These are phyloP conservation scores for Syncephalastrum monosporum DNA, from an alignment of 371 early-diverging fungal genomes.

Conservation along the genomic window DNA sequence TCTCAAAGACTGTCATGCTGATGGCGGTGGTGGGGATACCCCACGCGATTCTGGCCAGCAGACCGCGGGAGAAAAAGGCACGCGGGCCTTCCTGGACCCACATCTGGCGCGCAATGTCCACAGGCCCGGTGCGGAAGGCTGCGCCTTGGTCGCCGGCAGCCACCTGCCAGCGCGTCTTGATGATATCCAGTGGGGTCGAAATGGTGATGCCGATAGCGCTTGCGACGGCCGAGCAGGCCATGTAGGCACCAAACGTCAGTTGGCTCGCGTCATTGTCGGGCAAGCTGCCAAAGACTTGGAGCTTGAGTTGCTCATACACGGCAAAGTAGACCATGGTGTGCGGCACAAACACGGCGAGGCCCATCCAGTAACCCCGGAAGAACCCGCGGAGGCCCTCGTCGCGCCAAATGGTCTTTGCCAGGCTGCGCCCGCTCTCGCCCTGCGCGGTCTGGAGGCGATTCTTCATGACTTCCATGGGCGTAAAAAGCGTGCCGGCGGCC, in stretches of 20 bases:
- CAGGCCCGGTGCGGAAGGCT: slow-evolving; percentile 25
- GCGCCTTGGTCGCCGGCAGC: slow-evolving; percentile 41
- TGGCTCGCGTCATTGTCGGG: slow-evolving; percentile 11
- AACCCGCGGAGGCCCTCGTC: slow-evolving; percentile 69
- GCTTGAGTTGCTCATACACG: slow-evolving; percentile 75
- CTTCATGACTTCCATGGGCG: slow-evolving; percentile 87
- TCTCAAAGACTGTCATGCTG: slow-evolving; percentile 76
- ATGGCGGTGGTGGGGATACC: slow-evolving; percentile 70
- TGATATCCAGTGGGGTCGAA: slow-evolving; percentile 76
- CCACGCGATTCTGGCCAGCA: slow-evolving; percentile 69
- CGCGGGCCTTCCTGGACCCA: slow-evolving; percentile 60
- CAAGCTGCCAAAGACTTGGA: slow-evolving; percentile 2
- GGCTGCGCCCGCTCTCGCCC: not conserved
- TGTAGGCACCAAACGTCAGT: slow-evolving; percentile 51
- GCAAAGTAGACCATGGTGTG: slow-evolving; percentile 73
- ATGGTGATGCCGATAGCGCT: slow-evolving; percentile 58
- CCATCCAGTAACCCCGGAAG: slow-evolving; percentile 73
- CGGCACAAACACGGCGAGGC: slow-evolving; percentile 71
- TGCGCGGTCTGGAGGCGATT: slow-evolving; percentile 57
- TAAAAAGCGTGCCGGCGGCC: slow-evolving; percentile 58
- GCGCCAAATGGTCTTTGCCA: slow-evolving; percentile 40
- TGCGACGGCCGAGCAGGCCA: slow-evolving; percentile 59
- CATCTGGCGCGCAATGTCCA: slow-evolving; percentile 54
- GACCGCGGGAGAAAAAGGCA: slow-evolving; percentile 63
- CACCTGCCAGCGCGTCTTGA: slow-evolving; percentile 83